Base-by-base conservation (phyloP, 257 asterid genomes). In the Nicotiana tomentosiformis region DNA sequence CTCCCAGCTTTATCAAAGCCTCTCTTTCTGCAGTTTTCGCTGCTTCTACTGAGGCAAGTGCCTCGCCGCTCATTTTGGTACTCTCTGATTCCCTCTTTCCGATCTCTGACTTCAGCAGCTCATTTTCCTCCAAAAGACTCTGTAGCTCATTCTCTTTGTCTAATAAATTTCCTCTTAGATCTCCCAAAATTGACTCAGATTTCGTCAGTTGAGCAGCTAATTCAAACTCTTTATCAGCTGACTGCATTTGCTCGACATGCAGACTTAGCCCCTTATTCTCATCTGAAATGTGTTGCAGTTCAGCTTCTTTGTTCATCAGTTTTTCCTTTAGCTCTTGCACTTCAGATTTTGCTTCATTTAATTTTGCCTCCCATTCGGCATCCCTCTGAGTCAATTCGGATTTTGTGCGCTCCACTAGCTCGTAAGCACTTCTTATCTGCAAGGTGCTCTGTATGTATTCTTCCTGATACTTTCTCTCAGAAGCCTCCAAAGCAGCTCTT, bases 351-450 rank as follows among this genome's bases (percentile, higher is more conserved):
- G 92, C 90, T 68, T 82, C 83, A 77, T 86, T 82, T 35, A 90
- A 62, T 69, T 80, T 88, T 7, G 87, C 91, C 87, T 90, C 94
- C 82, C 91, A 66, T 81, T 90, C 95, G 4, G 93, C 85, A 83
- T 92, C 95, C 79, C 88, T 88, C 72, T 82, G 84, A 60, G 51
- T 66, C 0, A 90, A 90, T 60, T 89, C 91, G 0, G 89, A 80
- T 84, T 91, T 90, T 8, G 90, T 83, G 67, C 43, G 92, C 83
- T 94, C 96, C 84, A 89, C 90, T 32, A 90, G 83, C 68, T 93
- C 98, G 61, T 86, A 88, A 12, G 98, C 96, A 23, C 88, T 88
- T 80, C 91, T 86, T 18, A 94, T 89, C 88, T 91, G 90, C 91
- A 90, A 78, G 7, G 92, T 90, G 85, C 93, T 92, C 80, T 89